Percentiles rank a stretch among this genome's conserved stretches.
These are phyloP conservation scores for Fusarium oligoseptatum DNA, from an alignment of 2,329 filamentous ascomycete genomes.

Conservation along the genomic window DNA sequence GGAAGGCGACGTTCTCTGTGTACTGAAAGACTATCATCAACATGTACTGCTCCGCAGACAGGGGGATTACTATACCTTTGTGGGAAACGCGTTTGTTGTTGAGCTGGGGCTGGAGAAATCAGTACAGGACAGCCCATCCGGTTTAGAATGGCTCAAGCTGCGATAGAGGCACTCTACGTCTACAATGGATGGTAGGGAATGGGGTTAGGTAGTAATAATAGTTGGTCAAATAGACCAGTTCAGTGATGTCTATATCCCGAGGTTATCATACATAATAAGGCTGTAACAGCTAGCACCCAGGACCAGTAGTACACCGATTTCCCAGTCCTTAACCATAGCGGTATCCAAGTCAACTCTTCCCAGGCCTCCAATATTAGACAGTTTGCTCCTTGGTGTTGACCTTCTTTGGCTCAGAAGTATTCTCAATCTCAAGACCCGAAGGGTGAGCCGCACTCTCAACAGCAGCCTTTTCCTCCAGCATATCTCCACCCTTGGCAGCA, in stretches of 20 bases:
- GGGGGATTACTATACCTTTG: neutral
- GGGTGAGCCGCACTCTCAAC: neutral
- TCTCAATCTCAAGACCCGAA: constrained; percentile 2
- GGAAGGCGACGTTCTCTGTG: neutral
- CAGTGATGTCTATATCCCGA: no score
- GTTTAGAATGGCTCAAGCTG: neutral
- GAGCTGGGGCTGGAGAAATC: neutral
- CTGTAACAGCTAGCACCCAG: no score
- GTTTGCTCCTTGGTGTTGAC: neutral
- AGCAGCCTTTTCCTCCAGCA: constrained; percentile 9
- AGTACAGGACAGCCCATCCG: neutral
- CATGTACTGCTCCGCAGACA: neutral
- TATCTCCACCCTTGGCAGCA: constrained; percentile 41
- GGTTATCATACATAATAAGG: no score
- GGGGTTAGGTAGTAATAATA: no score
- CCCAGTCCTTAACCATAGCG: neutral
- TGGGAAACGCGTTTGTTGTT: neutral
- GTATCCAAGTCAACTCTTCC: neutral
- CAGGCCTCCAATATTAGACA: neutral
- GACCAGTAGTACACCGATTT: neutral
- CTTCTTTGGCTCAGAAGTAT: neutral
- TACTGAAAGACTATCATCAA: neutral
- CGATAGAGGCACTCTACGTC: neutral
- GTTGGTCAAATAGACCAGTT: no score
- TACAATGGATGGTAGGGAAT: no score